phyloP scores from a whole-genome alignment of 2,329 filamentous ascomycete species.

The Graphilbum fragrans region DNA sequence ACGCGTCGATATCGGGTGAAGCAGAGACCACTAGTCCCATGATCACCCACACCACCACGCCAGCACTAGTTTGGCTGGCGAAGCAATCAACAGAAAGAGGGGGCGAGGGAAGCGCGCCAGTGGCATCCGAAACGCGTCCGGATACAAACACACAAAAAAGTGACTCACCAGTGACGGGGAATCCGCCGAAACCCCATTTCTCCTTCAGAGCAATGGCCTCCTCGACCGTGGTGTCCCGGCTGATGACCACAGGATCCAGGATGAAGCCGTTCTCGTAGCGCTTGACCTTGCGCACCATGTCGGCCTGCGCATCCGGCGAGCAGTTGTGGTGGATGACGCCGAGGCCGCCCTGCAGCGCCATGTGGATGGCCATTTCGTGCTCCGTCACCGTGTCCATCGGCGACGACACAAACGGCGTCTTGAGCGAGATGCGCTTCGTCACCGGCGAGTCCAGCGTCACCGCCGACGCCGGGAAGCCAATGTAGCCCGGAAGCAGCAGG shows the following conservation, averaged over 20 bases:
- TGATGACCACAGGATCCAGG: conserved; percentile 85
- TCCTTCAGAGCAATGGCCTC: conserved; percentile 90
- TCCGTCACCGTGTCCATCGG: conserved; percentile 99
- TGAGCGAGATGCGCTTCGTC: conserved; percentile 90
- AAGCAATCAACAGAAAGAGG: conserved; percentile 1
- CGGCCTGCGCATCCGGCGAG: conserved; percentile 90
- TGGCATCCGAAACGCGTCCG: neutral
- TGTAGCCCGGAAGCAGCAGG: conserved; percentile 90
- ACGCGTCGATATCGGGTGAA: too few species aligned
- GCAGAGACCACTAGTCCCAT: too few species aligned
- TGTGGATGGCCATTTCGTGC: conserved; percentile 98
- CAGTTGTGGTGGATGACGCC: conserved; percentile 99
- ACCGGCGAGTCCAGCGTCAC: conserved; percentile 82
- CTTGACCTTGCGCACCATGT: conserved; percentile 99
- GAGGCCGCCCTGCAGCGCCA: conserved; percentile 75
- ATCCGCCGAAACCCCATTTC: conserved; percentile 97
- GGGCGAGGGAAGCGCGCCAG: conserved; percentile 2
- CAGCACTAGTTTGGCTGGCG: too few species aligned
- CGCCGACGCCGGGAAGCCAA: conserved; percentile 88
- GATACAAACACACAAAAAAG: conserved; percentile 5
- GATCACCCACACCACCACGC: too few species aligned
- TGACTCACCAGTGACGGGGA: conserved; percentile 90
- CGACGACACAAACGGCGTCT: conserved; percentile 93
- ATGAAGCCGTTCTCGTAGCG: conserved; percentile 99
- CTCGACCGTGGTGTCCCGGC: conserved; percentile 72